A percentile compares a stretch with the other conserved stretches of the same genome.
phyloP scores from a whole-genome alignment of 2,329 filamentous ascomycete genomes.

The Pestalotiopsis fici region DNA sequence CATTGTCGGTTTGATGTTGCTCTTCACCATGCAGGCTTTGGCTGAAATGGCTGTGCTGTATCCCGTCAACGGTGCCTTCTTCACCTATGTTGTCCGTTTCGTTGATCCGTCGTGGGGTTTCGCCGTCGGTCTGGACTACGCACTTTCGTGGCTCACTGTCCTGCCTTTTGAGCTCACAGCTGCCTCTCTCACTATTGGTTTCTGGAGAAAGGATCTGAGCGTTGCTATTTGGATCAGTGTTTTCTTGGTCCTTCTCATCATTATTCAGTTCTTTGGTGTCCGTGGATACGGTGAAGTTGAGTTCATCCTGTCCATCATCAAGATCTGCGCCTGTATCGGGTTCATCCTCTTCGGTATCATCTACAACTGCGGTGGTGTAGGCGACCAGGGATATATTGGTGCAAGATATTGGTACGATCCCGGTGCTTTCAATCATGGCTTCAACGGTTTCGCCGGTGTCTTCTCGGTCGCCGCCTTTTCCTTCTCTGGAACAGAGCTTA shows the following conservation, averaged over 20 bases:
- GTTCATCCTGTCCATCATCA: slow-evolving; percentile 58
- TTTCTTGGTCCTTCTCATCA: slow-evolving; percentile 51
- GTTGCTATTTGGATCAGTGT: slow-evolving; percentile 57
- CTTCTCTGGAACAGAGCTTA: slow-evolving; percentile 53
- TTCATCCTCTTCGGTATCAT: slow-evolving; percentile 67
- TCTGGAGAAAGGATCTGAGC: slow-evolving; percentile 52
- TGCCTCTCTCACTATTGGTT: slow-evolving; percentile 54
- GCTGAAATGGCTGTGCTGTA: slow-evolving; percentile 62
- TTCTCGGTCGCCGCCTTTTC: slow-evolving; percentile 54
- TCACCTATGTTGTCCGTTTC: slow-evolving; percentile 62
- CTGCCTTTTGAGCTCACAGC: slow-evolving; percentile 57
- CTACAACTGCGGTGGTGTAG: slow-evolving; percentile 58
- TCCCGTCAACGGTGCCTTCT: slow-evolving; percentile 64
- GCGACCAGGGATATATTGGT: slow-evolving; percentile 59
- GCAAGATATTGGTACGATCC: slow-evolving; percentile 61
- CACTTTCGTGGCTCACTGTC: slow-evolving; percentile 48
- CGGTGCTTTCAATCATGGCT: slow-evolving; percentile 53
- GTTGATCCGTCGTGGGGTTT: slow-evolving; percentile 62
- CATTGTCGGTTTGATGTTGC: slow-evolving; percentile 59
- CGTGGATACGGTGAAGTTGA: slow-evolving; percentile 62
- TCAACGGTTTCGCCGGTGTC: slow-evolving; percentile 51
- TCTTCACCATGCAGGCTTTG: slow-evolving; percentile 60
- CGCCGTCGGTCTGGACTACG: slow-evolving; percentile 55
- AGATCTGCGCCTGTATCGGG: slow-evolving; percentile 58
- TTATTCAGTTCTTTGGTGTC: slow-evolving; percentile 58